Percentiles rank a stretch among this genome's conserved stretches.
These are phyloP conservation scores for Hsuehochloa calcarea DNA, from an alignment of 176 grass and related monocot genomes.

Conservation along the genomic window DNA sequence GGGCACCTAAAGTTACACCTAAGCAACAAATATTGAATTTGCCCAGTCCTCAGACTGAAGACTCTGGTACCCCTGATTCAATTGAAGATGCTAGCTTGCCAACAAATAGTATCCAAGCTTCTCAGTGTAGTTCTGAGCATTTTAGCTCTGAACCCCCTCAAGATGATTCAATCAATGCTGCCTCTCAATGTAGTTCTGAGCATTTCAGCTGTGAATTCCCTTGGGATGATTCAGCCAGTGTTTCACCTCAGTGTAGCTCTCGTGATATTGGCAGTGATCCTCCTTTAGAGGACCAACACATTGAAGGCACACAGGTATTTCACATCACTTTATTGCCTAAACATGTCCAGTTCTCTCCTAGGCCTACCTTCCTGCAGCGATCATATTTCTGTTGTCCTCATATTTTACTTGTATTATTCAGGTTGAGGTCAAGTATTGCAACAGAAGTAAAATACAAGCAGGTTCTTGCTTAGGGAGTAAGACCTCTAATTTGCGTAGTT, in stretches of 20 bases:
- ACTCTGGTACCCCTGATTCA: slow-evolving; percentile 50
- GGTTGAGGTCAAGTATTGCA: slow-evolving; percentile 55
- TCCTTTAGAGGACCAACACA: slow-evolving; percentile 39
- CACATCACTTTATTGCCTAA: slow-evolving; percentile 11
- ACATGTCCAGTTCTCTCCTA: neutral
- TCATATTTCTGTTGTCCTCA: slow-evolving; percentile 16
- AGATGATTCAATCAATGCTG: slow-evolving; percentile 22
- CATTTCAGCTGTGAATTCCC: slow-evolving; percentile 12
- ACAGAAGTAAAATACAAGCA: slow-evolving; percentile 20
- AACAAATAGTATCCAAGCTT: slow-evolving; percentile 41
- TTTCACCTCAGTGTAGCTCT: slow-evolving; percentile 40
- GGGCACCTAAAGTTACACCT: slow-evolving; percentile 65
- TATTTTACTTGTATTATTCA: slow-evolving; percentile 43
- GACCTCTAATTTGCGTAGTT: slow-evolving; percentile 24
- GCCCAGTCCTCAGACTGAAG: slow-evolving; percentile 45
- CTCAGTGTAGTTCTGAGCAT: slow-evolving; percentile 45
- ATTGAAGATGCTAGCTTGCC: slow-evolving; percentile 58
- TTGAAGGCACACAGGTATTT: slow-evolving; percentile 42
- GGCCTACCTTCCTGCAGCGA: neutral
- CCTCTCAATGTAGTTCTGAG: slow-evolving; percentile 35
- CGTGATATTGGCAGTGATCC: slow-evolving; percentile 34
- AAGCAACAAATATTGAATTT: slow-evolving; percentile 45
- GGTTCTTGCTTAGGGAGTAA: slow-evolving; percentile 50
- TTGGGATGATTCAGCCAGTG: slow-evolving; percentile 22
- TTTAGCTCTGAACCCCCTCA: slow-evolving; percentile 30